Evolutionary conservation across 2,329 filamentous ascomycete genomes (phyloP).

Genomic region (Parastagonospora avenae): DNA sequence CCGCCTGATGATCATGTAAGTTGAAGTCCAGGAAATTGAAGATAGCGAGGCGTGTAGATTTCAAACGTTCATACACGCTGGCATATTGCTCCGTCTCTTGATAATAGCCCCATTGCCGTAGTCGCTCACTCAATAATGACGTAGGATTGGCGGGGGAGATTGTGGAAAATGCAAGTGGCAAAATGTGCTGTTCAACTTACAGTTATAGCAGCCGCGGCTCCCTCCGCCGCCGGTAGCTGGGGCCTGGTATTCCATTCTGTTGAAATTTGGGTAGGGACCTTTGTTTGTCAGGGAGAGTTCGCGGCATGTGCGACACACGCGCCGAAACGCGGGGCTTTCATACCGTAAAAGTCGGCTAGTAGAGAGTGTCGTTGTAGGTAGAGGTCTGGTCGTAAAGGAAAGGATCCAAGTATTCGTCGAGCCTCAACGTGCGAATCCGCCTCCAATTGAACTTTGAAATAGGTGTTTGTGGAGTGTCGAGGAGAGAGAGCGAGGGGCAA

Average conservation of each 20-base stretch:
- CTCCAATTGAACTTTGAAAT: conserved; percentile 19
- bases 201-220: conserved; percentile 51
- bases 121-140: background rate
- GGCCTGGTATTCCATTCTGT: conserved; percentile 46
- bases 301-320: conserved; percentile 6
- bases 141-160: conserved; percentile 7
- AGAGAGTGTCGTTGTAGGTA: conserved; percentile 22
- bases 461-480: conserved; percentile 2
- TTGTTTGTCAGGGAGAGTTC: conserved; percentile 20
- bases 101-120: background rate
- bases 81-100: no score
- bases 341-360: conserved; percentile 28
- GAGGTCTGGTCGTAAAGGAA: conserved; percentile 11
- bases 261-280: conserved; percentile 29
- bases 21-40: background rate
- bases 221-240: conserved; percentile 40
- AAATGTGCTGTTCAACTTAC: conserved; percentile 32
- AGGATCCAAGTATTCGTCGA: conserved; percentile 11
- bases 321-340: conserved; percentile 10
- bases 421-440: conserved; percentile 5
- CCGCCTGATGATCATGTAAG: conserved; percentile 47
- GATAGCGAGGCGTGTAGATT: no score
- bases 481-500: conserved; percentile 7
- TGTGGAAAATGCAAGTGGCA: background rate
- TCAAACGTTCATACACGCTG: no score